These are phyloP conservation scores for Myriosclerotinia duriaeana DNA, from an alignment of 2,329 filamentous ascomycete species.

Conservation along the genomic window DNA sequence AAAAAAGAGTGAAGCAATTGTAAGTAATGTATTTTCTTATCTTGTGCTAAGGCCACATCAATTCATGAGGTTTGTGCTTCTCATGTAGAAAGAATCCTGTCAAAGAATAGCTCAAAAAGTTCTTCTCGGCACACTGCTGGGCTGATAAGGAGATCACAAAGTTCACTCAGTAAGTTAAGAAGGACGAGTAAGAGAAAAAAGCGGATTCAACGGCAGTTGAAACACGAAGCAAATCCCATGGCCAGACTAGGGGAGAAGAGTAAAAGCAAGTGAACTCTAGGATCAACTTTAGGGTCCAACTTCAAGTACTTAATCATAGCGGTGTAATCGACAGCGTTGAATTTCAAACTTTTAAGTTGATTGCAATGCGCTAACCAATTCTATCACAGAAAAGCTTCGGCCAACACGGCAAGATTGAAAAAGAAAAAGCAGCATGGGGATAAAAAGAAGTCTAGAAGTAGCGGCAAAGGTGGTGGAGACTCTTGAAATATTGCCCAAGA, in stretches of 20 bases:
- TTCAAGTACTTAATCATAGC: not conserved
- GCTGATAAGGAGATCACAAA: not conserved
- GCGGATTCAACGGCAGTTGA: not conserved
- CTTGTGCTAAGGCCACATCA: not conserved
- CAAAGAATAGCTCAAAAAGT: not conserved
- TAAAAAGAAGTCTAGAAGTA: slow-evolving; percentile 38
- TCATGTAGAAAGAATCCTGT: not conserved
- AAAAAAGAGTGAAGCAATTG: slow-evolving; percentile 50
- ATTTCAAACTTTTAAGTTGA: not conserved
- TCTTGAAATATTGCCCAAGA: slow-evolving; percentile 2
- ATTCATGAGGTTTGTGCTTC: not conserved
- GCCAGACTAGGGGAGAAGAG: not conserved
- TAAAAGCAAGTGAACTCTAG: not conserved
- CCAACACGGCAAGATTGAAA: slow-evolving; percentile 37
- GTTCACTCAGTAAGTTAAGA: not conserved
- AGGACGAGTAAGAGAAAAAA: not conserved
- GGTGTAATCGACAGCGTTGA: not conserved
- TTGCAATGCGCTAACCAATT: slow-evolving; percentile 23
- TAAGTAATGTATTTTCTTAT: slow-evolving; percentile 29
- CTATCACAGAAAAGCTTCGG: slow-evolving; percentile 35
- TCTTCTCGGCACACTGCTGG: not conserved
- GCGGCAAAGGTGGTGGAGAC: slow-evolving; percentile 11
- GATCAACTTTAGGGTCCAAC: not conserved
- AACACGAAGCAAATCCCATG: not conserved
- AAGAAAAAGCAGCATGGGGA: slow-evolving; percentile 40